phyloP scores from a whole-genome alignment of 768 basidiomycete genomes.

The Chalciporus sphaerocephalus region DNA sequence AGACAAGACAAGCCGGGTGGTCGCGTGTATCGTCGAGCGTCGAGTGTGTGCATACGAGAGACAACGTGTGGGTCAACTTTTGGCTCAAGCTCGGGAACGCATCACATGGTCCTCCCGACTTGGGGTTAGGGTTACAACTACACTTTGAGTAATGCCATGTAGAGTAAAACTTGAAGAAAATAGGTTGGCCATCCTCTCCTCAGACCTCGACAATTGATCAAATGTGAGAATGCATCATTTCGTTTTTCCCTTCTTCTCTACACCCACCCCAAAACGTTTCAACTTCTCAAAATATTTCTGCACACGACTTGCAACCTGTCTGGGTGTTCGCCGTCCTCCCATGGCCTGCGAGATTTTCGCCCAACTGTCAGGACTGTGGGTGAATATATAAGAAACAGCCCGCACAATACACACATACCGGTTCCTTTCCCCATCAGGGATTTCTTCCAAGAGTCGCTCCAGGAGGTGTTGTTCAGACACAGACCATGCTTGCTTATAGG shows the following conservation, averaged over 20 bases:
- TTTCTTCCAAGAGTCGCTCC: conserved; percentile 68
- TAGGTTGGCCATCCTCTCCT: neutral
- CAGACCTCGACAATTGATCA: neutral
- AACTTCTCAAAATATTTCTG: conserved; percentile 87
- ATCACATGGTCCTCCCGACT: conserved; percentile 9
- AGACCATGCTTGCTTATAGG: conserved; percentile 82
- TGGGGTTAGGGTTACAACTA: conserved; percentile 21
- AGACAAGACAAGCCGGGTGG: conserved; percentile 1
- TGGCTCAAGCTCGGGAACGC: neutral
- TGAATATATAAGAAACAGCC: conserved; percentile 5
- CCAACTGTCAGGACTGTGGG: conserved; percentile 46
- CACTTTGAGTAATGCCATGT: no score
- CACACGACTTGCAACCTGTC: conserved; percentile 85
- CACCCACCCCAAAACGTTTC: conserved; percentile 63
- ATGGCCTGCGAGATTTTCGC: conserved; percentile 79
- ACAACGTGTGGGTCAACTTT: neutral
- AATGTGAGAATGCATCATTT: conserved; percentile 13
- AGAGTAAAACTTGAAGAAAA: neutral
- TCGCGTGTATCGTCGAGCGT: neutral
- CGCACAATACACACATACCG: conserved; percentile 40
- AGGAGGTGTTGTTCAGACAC: conserved; percentile 72
- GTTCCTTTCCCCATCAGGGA: conserved; percentile 73
- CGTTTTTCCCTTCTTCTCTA: conserved; percentile 28
- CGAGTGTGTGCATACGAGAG: neutral
- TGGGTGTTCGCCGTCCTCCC: conserved; percentile 68